A percentile compares a stretch with the other conserved stretches of the same genome.
These are phyloP conservation scores for Trametes cinnabarina DNA, from an alignment of 768 basidiomycete genomes.

Conservation along the genomic window DNA sequence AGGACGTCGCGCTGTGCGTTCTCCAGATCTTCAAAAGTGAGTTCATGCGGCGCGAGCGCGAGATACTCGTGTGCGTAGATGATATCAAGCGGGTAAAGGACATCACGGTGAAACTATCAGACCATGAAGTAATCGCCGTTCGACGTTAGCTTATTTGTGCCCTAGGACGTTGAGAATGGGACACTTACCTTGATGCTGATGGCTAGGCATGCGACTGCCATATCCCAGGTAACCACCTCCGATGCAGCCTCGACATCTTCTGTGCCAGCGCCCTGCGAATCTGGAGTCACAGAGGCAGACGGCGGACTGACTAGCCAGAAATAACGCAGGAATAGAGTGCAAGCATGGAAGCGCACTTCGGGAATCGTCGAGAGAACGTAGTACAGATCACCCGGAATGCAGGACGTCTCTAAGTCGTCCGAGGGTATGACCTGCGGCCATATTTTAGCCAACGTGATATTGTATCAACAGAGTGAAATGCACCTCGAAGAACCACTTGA, in stretches of 20 bases:
- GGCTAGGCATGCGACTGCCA: slow-evolving; percentile 56
- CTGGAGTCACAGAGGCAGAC: neutral
- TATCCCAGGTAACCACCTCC: slow-evolving; percentile 42
- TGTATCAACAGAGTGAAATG: neutral
- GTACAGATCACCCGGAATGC: slow-evolving; percentile 35
- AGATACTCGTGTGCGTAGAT: slow-evolving; percentile 52
- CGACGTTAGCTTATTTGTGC: no score
- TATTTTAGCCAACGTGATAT: neutral
- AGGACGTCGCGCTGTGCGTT: slow-evolving; percentile 57
- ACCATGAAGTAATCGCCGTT: neutral
- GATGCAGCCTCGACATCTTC: slow-evolving; percentile 31
- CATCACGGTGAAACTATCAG: slow-evolving; percentile 64
- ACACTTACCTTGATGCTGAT: slow-evolving; percentile 56
- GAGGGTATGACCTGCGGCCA: slow-evolving; percentile 22
- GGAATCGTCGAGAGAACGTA: slow-evolving; percentile 54
- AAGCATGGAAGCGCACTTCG: slow-evolving; percentile 67
- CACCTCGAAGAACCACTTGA: slow-evolving; percentile 50
- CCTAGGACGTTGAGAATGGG: no score
- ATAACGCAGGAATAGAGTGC: slow-evolving; percentile 57
- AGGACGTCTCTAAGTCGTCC: slow-evolving; percentile 6
- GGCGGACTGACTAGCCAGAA: slow-evolving; percentile 40
- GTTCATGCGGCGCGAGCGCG: slow-evolving; percentile 44
- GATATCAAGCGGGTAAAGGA: slow-evolving; percentile 52
- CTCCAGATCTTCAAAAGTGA: slow-evolving; percentile 55
- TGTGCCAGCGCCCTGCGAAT: slow-evolving; percentile 1